Evolutionary conservation across 768 basidiomycete genomes (phyloP).

Genomic region (Suillus placidus): DNA sequence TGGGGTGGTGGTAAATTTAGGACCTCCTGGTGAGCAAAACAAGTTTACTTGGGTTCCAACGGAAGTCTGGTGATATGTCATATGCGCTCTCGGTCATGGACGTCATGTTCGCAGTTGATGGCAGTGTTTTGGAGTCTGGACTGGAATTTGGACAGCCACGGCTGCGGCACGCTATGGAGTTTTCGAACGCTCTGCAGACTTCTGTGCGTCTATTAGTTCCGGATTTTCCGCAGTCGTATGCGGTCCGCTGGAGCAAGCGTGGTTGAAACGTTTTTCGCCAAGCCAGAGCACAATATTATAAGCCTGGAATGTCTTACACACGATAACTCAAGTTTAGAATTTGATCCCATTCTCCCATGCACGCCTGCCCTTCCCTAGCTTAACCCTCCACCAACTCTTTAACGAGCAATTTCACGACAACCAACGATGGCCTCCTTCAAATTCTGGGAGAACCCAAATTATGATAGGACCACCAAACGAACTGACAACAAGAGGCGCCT

Average conservation of each 20-base stretch:
- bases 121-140: slow-evolving; percentile 1
- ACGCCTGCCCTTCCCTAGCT: slow-evolving; percentile 1
- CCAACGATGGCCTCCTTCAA: background rate
- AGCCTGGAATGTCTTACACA: background rate
- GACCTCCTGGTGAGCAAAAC: slow-evolving; percentile 1
- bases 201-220: background rate
- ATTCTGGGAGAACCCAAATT: slow-evolving; percentile 3
- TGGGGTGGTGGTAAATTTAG: slow-evolving; percentile 17
- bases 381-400: slow-evolving; percentile 19
- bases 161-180: background rate
- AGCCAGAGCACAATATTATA: background rate
- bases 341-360: background rate
- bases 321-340: too few relatives aligned
- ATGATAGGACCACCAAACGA: slow-evolving; percentile 18
- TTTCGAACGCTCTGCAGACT: slow-evolving; percentile 5
- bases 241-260: background rate
- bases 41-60: slow-evolving; percentile 55
- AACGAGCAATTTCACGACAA: slow-evolving; percentile 11
- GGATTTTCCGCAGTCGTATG: background rate
- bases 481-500: slow-evolving; percentile 33
- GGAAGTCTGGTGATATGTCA: slow-evolving; percentile 34
- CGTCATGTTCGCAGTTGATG: slow-evolving; percentile 19
- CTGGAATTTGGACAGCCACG: background rate
- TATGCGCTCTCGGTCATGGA: slow-evolving; percentile 18
- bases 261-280: background rate